Evolutionary conservation across 441 rosid genomes (phyloP).

Genomic region (Biscutella laevigata): DNA sequence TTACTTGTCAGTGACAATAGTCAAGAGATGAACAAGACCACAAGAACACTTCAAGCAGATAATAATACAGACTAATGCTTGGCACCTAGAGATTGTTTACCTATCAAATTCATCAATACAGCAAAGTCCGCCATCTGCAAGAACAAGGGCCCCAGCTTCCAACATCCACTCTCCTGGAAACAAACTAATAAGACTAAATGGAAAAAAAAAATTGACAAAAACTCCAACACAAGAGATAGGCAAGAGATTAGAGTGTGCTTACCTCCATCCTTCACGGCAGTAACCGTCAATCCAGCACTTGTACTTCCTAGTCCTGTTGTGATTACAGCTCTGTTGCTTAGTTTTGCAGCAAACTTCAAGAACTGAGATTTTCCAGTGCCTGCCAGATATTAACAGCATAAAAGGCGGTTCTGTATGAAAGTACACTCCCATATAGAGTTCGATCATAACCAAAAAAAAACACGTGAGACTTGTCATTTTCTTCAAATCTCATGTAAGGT

Average conservation of each 20-base stretch:
- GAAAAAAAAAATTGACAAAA: background rate
- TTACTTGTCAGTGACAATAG: background rate
- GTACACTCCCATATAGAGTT: background rate
- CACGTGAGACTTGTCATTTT: background rate
- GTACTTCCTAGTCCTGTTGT: conserved; percentile 98
- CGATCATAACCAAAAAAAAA: background rate
- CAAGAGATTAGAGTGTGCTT: conserved; percentile 4
- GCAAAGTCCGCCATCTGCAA: conserved; percentile 98
- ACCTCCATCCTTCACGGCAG: conserved; percentile 99
- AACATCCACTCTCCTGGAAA: conserved; percentile 94
- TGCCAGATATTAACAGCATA: conserved; percentile 23
- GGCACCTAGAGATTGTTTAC: conserved; percentile 17
- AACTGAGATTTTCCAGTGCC: conserved; percentile 99
- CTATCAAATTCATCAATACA: conserved; percentile 98
- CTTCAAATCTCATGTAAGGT: background rate
- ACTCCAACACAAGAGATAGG: background rate
- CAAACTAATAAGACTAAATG: background rate
- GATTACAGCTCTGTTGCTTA: conserved; percentile 87
- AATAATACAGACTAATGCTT: background rate
- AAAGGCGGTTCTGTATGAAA: background rate
- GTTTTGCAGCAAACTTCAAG: conserved; percentile 90
- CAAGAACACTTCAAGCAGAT: background rate
- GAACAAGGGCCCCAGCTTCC: conserved; percentile 99
- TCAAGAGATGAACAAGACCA: background rate
- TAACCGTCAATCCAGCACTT: conserved; percentile 96